Evolutionary conservation across 805 yeast genomes (phyloP).

Genomic region (Tetrapisispora nanseiensis): DNA sequence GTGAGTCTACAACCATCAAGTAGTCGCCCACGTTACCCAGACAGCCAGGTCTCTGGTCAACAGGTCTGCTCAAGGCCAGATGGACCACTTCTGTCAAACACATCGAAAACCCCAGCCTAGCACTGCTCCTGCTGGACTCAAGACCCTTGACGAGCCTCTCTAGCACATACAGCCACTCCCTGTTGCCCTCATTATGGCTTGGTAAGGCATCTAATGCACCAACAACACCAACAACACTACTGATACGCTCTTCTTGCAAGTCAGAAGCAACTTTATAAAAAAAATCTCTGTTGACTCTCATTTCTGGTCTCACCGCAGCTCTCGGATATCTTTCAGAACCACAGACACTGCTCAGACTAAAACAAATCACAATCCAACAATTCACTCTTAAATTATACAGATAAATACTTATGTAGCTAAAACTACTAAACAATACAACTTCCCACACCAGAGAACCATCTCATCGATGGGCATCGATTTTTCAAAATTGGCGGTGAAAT

Average conservation of each 20-base stretch:
- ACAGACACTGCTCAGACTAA: not conserved
- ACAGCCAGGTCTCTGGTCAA: slow-evolving; percentile 10
- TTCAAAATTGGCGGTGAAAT: not conserved
- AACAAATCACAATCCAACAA: not conserved
- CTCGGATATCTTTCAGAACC: no score
- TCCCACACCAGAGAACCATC: not conserved
- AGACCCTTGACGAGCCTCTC: slow-evolving; percentile 73
- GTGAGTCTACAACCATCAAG: slow-evolving; percentile 13
- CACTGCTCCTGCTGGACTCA: slow-evolving; percentile 70
- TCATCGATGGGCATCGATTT: not conserved
- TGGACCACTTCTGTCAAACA: slow-evolving; percentile 63
- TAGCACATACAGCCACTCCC: slow-evolving; percentile 79
- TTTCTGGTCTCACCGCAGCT: no score
- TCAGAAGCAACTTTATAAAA: slow-evolving; percentile 75
- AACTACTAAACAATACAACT: no score
- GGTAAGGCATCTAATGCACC: slow-evolving; percentile 42
- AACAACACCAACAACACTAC: slow-evolving; percentile 59
- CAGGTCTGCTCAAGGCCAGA: slow-evolving; percentile 26
- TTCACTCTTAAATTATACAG: no score
- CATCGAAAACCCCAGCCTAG: slow-evolving; percentile 81
- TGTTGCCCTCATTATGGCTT: slow-evolving; percentile 20
- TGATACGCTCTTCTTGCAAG: slow-evolving; percentile 56
- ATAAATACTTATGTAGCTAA: no score
- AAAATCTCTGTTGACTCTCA: slow-evolving; percentile 54
- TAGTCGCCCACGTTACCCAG: slow-evolving; percentile 16